A percentile compares a stretch with the other conserved stretches of the same genome.
phyloP scores from a whole-genome alignment of 371 early-diverging fungal species.

The Mucor velutinosus region DNA sequence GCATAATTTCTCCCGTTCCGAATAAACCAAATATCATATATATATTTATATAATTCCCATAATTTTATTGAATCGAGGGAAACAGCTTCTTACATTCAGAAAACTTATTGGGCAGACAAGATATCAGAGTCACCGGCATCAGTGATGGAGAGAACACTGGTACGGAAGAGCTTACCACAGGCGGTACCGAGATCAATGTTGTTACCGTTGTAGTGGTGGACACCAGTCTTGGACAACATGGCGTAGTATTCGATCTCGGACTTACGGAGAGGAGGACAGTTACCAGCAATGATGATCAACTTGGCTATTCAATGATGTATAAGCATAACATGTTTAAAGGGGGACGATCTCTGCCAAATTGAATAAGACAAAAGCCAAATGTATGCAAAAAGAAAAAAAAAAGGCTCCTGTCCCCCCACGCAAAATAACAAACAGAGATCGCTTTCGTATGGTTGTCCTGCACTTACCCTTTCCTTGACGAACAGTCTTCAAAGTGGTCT shows the following conservation, averaged over 20 bases:
- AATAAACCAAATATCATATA: neutral
- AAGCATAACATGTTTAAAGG: constrained; percentile 11
- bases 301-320: constrained; percentile 70
- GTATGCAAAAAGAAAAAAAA: constrained; percentile 16
- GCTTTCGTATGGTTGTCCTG: neutral
- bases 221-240: constrained; percentile 99
- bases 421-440: constrained; percentile 6
- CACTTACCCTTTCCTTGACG: constrained; percentile 94
- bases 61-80: neutral
- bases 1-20: neutral
- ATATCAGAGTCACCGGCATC: constrained; percentile 95
- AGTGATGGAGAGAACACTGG: constrained; percentile 89
- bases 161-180: constrained; percentile 99
- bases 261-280: constrained; percentile 99
- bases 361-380: constrained; percentile 16
- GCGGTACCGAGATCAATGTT: constrained; percentile 99
- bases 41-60: neutral
- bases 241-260: constrained; percentile 99
- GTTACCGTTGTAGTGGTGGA: constrained; percentile 98
- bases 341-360: constrained; percentile 48
- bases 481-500: constrained; percentile 96
- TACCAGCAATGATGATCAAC: constrained; percentile 97
- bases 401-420: constrained; percentile 24
- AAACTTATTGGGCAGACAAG: constrained; percentile 48
- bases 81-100: neutral